Percentiles rank a stretch among this genome's conserved stretches.
Evolutionary conservation across 257 asterid genomes (phyloP).

Genomic region (Fraxinus pennsylvanica): DNA sequence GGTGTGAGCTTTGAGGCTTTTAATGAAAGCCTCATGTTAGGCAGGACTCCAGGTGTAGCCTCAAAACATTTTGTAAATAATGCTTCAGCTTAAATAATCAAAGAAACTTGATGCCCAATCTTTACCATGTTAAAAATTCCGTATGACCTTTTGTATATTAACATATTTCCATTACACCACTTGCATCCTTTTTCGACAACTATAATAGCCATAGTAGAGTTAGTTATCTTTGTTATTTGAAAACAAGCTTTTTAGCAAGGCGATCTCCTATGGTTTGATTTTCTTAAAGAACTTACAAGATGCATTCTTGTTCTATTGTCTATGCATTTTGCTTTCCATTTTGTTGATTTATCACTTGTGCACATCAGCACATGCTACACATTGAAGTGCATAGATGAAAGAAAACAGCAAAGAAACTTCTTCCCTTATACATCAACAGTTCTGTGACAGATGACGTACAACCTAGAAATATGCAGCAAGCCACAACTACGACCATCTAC

Average conservation of each 20-base stretch:
- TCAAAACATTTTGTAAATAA: too few relatives aligned
- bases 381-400: background rate
- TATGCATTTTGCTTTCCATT: background rate
- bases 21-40: background rate
- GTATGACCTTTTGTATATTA: background rate
- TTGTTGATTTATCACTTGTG: background rate
- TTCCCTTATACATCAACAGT: background rate
- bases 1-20: background rate
- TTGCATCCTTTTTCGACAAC: background rate
- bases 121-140: background rate
- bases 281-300: background rate
- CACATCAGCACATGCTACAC: background rate
- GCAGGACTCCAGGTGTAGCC: background rate
- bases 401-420: slow-evolving; percentile 12
- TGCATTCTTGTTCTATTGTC: background rate
- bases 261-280: background rate
- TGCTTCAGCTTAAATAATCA: too few relatives aligned
- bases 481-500: background rate
- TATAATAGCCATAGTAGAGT: background rate
- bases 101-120: background rate
- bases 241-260: background rate
- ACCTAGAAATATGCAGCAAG: background rate
- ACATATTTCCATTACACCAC: background rate
- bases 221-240: background rate
- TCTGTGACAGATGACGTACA: background rate